Evolutionary conservation across 2,329 filamentous ascomycete species (phyloP), one percentile per base, ranked within the genome.

Genomic region (Cladosporium sp.): DNA sequence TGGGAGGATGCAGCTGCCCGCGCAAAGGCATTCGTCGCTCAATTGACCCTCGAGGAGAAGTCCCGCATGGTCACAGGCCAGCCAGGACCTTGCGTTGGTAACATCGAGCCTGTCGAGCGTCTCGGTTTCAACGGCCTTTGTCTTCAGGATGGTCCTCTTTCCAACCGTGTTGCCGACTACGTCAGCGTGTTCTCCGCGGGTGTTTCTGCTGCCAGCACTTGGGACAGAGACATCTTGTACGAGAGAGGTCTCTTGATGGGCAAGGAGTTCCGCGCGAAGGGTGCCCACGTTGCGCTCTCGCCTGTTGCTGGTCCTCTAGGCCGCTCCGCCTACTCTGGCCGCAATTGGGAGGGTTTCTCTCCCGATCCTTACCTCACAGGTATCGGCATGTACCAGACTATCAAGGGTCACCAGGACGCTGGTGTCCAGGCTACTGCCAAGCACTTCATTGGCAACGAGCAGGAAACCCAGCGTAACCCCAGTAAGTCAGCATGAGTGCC

Each of bases 201-300:
- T 12, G 85, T 95, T 68, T 96, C 91, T 0, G 90, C 92, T 0
- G 92, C 91, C 1, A 91, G 92, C 0, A 96, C 92, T 0, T 96
- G 91, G 89, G 93, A 92, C 76, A 90, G 87, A 69, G 85, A 90
- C 40, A 72, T 87, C 61, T 80, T 84, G 0, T 82, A 84, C 52
- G 76, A 79, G 44, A 69, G 78, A 37, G 78, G 74, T n/a, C 62
- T 69, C 3, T 71, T 70, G 16, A 73, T 80, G 72, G 79, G 76
- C 7, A 66, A 64, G 14, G 70, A 71, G 40, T 72, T 71, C 64
- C 70, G 61, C 40, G 68, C 63, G n/a, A 72, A 72, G 62, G 70
- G 70, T 35, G 83, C 86, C 35, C 87, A 91, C 73, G 81, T 91
- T 65, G 86, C 69, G 8, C 66, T 67, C 14, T 63, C 61, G 35